These are phyloP conservation scores for Solanum chiquidenum DNA, from an alignment of 257 asterid species.

Conservation along the genomic window DNA sequence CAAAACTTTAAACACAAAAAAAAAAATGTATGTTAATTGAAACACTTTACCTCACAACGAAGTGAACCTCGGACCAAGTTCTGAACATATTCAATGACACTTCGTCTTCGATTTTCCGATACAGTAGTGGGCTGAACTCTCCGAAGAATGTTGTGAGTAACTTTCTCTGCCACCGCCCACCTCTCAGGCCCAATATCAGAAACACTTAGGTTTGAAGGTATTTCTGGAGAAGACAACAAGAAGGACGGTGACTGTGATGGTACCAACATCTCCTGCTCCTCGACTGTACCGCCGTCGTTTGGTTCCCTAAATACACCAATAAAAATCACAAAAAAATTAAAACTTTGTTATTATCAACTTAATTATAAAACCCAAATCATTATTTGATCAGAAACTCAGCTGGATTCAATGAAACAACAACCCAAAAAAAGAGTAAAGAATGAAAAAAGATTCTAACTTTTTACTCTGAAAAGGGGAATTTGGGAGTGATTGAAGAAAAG, in stretches of 20 bases:
- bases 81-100: conserved; percentile 13
- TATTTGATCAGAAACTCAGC: neutral
- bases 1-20: neutral
- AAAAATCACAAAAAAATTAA: neutral
- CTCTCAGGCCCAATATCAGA: conserved; percentile 2
- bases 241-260: neutral
- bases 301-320: neutral
- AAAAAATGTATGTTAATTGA: neutral
- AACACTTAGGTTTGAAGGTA: neutral
- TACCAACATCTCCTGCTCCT: neutral
- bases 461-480: neutral
- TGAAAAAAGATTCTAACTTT: neutral
- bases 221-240: neutral
- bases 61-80: conserved; percentile 9
- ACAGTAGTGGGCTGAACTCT: conserved; percentile 14
- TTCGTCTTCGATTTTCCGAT: conserved; percentile 11
- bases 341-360: neutral
- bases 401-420: neutral
- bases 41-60: conserved; percentile 9
- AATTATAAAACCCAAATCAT: neutral
- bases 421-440: neutral
- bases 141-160: conserved; percentile 2
- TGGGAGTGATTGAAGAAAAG: neutral
- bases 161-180: conserved; percentile 11
- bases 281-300: neutral